phyloP scores from a whole-genome alignment of 352 stramenopile genomes.

The Blastocystis sp. region DNA sequence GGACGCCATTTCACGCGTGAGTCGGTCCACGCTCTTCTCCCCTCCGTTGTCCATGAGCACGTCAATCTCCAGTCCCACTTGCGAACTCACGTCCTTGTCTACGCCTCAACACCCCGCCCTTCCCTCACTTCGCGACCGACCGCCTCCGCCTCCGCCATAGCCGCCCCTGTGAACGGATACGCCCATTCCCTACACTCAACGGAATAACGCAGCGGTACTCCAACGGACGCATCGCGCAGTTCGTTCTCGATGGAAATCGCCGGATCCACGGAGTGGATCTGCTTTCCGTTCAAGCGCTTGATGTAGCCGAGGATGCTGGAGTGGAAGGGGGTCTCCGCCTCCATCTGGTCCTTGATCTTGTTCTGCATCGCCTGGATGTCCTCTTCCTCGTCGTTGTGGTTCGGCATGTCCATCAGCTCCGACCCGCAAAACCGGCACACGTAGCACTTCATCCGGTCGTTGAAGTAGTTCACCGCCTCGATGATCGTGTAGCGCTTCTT shows the following conservation, averaged over 20 bases:
- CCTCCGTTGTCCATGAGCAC: conserved; percentile 39
- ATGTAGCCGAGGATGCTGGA: conserved; percentile 13
- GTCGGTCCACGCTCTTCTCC: neutral
- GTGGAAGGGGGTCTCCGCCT: neutral
- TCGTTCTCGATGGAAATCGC: conserved; percentile 19
- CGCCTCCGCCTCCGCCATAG: conserved; percentile 37
- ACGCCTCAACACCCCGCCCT: neutral
- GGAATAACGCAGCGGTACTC: neutral
- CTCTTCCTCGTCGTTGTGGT: conserved; percentile 2
- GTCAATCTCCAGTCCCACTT: conserved; percentile 14
- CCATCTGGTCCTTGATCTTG: conserved; percentile 57
- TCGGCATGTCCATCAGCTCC: neutral
- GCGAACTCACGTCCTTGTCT: conserved; percentile 17
- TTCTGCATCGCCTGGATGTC: conserved; percentile 58
- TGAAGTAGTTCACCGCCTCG: conserved; percentile 2
- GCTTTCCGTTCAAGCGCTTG: neutral
- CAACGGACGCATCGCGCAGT: conserved; percentile 6
- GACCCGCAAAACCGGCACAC: conserved; percentile 15
- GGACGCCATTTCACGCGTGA: neutral
- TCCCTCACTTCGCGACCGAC: conserved; percentile 30
- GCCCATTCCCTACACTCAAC: neutral
- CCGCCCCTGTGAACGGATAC: neutral
- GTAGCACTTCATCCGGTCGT: conserved; percentile 22
- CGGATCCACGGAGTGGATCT: conserved; percentile 29
- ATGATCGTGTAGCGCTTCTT: conserved; percentile 17